Base-by-base conservation (phyloP, 176 grass and related monocot genomes). In the Tillandsia fasciculata region DNA sequence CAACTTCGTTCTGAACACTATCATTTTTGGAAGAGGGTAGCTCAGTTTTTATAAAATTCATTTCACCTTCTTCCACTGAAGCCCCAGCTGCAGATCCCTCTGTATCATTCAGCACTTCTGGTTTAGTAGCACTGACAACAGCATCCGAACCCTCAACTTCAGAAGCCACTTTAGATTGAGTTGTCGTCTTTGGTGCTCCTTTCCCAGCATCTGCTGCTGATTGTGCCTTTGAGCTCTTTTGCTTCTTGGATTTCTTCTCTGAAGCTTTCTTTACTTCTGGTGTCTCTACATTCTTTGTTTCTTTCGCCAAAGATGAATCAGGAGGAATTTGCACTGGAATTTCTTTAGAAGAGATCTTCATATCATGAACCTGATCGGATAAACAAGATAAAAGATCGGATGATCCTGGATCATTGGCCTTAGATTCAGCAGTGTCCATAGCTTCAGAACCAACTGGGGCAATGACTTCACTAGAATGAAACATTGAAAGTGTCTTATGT, bases 161-260 rank as follows among this genome's bases (percentile, higher is more conserved):
- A 76, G 50, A 67, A 64, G 84, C 82, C n/a, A 66, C 51, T 52
- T 26, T 84, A 77, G 76, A 66, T 66, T 72, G 74, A 17, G 76
- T 51, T 78, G 88, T 68, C 48, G 18, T 28, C 67, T 85, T 99
- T 64, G 74, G 63, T 28, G 71, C 57, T 76, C 69, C 85, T 85
- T 83, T 92, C 47, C 77, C 71, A 83, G 52, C 67, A 77, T 92
- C 85, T 70, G 58, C 52, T 72, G 50, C 69, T 72, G 74, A 50
- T 26, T 88, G 80, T 80, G 84, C 77, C 68, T 88, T 77, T 3
- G 66, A 69, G 17, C 61, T 92, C 70, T 94, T 99, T 79, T 90
- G 94, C 72, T 86, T 94, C 82, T 76, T 99, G 18, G 69, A 57
- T 85, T 99, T 99, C 80, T 99, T 99, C 63, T 99, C 95, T 54